A percentile compares a stretch with the other conserved stretches of the same genome.
phyloP scores from a whole-genome alignment of 768 basidiomycete genomes.

The Phaeolepiota aurea region DNA sequence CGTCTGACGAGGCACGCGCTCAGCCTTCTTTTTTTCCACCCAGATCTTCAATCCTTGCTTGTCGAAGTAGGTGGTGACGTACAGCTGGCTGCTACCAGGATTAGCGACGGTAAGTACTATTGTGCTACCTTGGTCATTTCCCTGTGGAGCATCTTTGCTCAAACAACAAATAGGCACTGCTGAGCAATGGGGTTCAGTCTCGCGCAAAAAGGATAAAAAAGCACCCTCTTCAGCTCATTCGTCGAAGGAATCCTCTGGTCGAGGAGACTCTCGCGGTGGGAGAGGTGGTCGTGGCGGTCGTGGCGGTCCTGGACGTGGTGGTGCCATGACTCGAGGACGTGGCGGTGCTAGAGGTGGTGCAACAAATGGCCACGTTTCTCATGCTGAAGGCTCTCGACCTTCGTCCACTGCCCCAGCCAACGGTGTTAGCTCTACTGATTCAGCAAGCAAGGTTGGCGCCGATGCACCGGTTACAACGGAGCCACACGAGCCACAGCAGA shows the following conservation, averaged over 20 bases:
- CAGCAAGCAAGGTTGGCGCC: constrained; percentile 12
- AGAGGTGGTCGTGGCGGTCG: constrained; percentile 29
- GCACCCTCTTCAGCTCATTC: constrained; percentile 27
- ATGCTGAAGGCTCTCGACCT: constrained; percentile 24
- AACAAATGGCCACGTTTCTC: constrained; percentile 32
- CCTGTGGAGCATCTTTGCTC: too few species aligned
- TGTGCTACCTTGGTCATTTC: too few species aligned
- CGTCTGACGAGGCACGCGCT: constrained; percentile 8
- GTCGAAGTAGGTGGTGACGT: constrained; percentile 62
- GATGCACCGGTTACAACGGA: constrained; percentile 13
- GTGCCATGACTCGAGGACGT: constrained; percentile 19
- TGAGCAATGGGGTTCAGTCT: constrained; percentile 78
- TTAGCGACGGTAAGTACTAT: constrained; percentile 55
- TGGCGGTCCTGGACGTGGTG: constrained; percentile 21
- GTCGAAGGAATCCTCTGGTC: constrained; percentile 43
- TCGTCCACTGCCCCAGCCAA: constrained; percentile 14
- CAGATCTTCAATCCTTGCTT: constrained; percentile 66
- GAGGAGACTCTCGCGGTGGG: constrained; percentile 53
- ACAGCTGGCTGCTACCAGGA: constrained; percentile 60
- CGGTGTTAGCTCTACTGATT: constrained; percentile 12
- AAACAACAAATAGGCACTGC: constrained; percentile 56
- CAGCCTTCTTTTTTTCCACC: constrained; percentile 5
- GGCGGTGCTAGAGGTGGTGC: constrained; percentile 43
- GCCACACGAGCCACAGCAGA: constrained; percentile 18
- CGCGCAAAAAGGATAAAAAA: constrained; percentile 87